A percentile compares a stretch with the other conserved stretches of the same genome.
phyloP scores from a whole-genome alignment of 2,329 filamentous ascomycete species.

The Fusarium incarnatum region DNA sequence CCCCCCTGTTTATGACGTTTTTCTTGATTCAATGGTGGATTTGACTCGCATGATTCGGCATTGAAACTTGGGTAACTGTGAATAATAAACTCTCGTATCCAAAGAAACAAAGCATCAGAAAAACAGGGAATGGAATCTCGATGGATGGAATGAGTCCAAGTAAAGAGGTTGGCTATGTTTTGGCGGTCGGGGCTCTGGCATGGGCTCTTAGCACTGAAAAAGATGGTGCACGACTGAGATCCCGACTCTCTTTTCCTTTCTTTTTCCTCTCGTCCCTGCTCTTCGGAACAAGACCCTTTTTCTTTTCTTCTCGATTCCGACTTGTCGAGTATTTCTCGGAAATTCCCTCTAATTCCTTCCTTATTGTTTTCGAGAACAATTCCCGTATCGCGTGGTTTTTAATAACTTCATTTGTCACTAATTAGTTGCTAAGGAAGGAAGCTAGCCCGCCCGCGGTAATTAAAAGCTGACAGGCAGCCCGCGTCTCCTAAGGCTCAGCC shows the following conservation, averaged over 20 bases:
- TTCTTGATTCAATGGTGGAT: background rate
- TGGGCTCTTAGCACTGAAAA: background rate
- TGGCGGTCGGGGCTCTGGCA: background rate
- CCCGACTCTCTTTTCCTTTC: background rate
- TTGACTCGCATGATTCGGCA: slow-evolving; percentile 8
- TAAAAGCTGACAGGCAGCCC: background rate
- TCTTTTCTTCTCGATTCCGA: slow-evolving; percentile 5
- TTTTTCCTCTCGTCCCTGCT: background rate
- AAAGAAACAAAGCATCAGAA: background rate
- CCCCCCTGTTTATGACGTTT: slow-evolving; percentile 1
- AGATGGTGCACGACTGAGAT: slow-evolving; percentile 15
- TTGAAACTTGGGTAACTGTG: background rate
- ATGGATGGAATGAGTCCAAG: slow-evolving; percentile 26
- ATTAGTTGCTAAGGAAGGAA: background rate
- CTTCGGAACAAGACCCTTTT: background rate
- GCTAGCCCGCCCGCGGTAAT: background rate
- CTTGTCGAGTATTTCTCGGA: slow-evolving; percentile 11
- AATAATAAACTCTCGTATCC: slow-evolving; percentile 1
- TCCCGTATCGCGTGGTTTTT: slow-evolving; percentile 9
- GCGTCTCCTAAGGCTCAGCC: background rate
- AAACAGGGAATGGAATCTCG: slow-evolving; percentile 13
- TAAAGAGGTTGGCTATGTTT: background rate
- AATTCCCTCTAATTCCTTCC: background rate
- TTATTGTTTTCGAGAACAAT: background rate
- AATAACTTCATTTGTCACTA: background rate